Percentiles rank a stretch among this genome's conserved stretches.
phyloP scores from a whole-genome alignment of 345 rosid species.

The Citrus hindsii region DNA sequence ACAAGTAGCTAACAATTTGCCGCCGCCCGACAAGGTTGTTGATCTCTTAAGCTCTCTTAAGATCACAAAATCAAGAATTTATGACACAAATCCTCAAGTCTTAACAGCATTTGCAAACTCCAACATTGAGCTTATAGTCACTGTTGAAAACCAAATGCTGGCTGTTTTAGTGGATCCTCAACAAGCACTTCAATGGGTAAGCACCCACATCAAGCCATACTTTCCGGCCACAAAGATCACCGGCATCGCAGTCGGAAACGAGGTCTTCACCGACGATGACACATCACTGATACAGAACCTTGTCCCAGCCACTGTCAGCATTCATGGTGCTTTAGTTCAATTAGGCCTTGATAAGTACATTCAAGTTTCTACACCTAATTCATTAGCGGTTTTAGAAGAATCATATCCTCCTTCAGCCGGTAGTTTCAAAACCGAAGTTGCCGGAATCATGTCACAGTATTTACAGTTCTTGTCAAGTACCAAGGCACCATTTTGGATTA shows the following conservation, averaged over 20 bases:
- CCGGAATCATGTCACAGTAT: constrained; percentile 53
- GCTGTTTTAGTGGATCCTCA: constrained; percentile 54
- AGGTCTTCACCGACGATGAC: constrained; percentile 57
- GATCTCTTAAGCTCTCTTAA: constrained; percentile 60
- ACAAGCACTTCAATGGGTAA: constrained; percentile 83
- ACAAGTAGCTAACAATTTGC: constrained; percentile 80
- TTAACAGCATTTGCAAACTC: constrained; percentile 74
- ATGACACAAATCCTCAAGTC: constrained; percentile 81
- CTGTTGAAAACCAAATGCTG: constrained; percentile 73
- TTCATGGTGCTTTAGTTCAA: constrained; percentile 70
- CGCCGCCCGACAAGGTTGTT: constrained; percentile 62
- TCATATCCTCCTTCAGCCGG: constrained; percentile 96
- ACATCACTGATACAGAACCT: constrained; percentile 44
- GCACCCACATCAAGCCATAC: constrained; percentile 63
- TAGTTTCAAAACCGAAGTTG: constrained; percentile 53
- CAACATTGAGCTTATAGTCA: constrained; percentile 67
- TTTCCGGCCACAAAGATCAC: constrained; percentile 62
- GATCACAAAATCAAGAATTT: constrained; percentile 70
- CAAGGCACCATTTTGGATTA: constrained; percentile 81
- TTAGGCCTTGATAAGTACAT: constrained; percentile 64
- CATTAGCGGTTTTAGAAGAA: constrained; percentile 62
- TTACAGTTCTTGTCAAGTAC: constrained; percentile 54
- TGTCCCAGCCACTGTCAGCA: constrained; percentile 75
- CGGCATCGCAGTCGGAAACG: constrained; percentile 77
- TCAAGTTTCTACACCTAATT: constrained; percentile 71